Evolutionary conservation across 495 filamentous ascomycete genomes (phyloP).

Genomic region (Polyplosphaeria fusca): DNA sequence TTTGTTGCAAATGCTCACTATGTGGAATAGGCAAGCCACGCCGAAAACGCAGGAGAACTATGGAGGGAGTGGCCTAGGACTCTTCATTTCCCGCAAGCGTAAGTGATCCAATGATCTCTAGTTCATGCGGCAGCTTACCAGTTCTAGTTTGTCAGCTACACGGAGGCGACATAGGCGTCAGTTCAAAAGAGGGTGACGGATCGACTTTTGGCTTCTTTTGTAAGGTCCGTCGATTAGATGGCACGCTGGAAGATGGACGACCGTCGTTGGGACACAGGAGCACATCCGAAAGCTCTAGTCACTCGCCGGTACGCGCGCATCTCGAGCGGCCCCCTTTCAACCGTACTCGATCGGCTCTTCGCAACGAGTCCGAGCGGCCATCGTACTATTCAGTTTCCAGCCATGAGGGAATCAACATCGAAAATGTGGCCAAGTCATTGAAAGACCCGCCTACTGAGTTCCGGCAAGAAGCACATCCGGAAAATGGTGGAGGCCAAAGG

Average conservation of each 20-base stretch:
- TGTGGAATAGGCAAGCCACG: slow-evolving; percentile 39
- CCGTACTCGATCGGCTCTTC: slow-evolving; percentile 7
- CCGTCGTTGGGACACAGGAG: slow-evolving; percentile 6
- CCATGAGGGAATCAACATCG: slow-evolving; percentile 19
- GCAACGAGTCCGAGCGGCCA: not conserved
- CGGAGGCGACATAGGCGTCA: slow-evolving; percentile 43
- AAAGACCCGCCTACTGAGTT: slow-evolving; percentile 23
- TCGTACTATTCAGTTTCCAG: not conserved
- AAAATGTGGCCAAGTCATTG: slow-evolving; percentile 5
- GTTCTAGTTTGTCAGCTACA: slow-evolving; percentile 37
- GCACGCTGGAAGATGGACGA: slow-evolving; percentile 7
- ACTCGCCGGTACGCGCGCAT: too few relatives aligned
- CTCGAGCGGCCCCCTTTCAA: slow-evolving; percentile 9
- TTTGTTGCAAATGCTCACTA: not conserved
- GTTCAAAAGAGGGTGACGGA: slow-evolving; percentile 36
- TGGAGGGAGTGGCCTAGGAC: slow-evolving; percentile 42
- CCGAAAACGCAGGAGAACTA: slow-evolving; percentile 41
- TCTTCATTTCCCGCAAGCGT: slow-evolving; percentile 42
- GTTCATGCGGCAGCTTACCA: not conserved
- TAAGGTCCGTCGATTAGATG: slow-evolving; percentile 32
- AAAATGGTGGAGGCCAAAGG: not conserved
- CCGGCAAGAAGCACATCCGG: slow-evolving; percentile 15
- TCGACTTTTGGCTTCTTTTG: slow-evolving; percentile 42
- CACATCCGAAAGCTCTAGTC: slow-evolving; percentile 3
- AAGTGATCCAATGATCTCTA: slow-evolving; percentile 1